Evolutionary conservation across 2,329 filamentous ascomycete species (phyloP).

Genomic region (Fusarium citri): DNA sequence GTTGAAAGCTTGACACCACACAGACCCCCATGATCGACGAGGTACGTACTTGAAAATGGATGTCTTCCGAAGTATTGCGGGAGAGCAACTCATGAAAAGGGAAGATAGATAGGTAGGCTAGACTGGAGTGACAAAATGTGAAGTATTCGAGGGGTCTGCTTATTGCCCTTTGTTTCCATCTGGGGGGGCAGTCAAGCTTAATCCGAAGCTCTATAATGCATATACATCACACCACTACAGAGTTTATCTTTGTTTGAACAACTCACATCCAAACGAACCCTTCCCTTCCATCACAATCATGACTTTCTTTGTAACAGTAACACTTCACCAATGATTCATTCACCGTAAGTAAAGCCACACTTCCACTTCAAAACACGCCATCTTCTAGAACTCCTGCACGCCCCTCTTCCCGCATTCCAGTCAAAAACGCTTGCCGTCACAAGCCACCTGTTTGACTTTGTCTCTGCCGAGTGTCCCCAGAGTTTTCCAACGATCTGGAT

Average conservation of each 20-base stretch:
- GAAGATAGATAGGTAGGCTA: background rate
- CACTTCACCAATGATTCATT: background rate
- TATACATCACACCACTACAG: background rate
- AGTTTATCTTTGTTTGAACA: background rate
- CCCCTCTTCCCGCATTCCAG: conserved; percentile 38
- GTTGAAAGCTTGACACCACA: conserved; percentile 15
- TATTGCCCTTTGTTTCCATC: background rate
- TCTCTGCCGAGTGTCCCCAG: conserved; percentile 16
- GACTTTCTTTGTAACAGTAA: background rate
- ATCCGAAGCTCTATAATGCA: background rate
- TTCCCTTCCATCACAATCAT: accelerated
- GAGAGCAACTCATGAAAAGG: background rate
- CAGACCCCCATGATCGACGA: background rate
- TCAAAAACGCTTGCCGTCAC: background rate
- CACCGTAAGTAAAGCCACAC: conserved; percentile 24
- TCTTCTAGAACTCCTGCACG: conserved; percentile 22
- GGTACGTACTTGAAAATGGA: conserved; percentile 6
- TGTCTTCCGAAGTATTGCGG: background rate
- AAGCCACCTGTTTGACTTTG: conserved; percentile 26
- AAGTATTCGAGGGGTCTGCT: background rate
- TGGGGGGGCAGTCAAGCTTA: background rate
- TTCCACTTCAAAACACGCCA: background rate
- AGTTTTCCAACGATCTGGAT: conserved; percentile 17
- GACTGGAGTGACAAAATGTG: background rate
- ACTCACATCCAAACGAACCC: background rate